Evolutionary conservation across 306 rosid species (phyloP), one percentile per base, ranked within the genome.

Genomic region (Trifolium subterraneum): DNA sequence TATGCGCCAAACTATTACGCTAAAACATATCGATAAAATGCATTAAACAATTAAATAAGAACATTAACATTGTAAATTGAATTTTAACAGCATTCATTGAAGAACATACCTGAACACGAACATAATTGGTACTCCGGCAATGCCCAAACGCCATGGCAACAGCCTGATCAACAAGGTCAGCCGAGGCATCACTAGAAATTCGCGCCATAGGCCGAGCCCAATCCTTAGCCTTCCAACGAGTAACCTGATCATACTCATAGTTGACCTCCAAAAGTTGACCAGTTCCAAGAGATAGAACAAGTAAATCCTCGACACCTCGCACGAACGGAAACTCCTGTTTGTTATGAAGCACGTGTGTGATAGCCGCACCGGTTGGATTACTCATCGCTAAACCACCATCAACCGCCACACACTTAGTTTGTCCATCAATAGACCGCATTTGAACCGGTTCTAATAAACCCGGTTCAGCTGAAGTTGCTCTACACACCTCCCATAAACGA

Each of bases 321-420:
- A 95, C 99, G 81, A 92, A 92, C 47, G 99, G 99, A 41, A 95
- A 95, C 77, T 95, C 99, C 77, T 95, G 96, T 74, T 92, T 95
- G 86, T 95, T 95, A 75, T 95, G 99, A 19, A 95, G 93, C 82
- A 95, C 99, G 86, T 95, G 99, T 75, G 99, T 95, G 38, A 95
- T 95, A 3, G 99, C 99, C 4, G 97, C 96, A 8, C 90, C 89
- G 2, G 99, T 83, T 1, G 99, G 99, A 84, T 95, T 94, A 62
- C 90, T 87, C 99, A 92, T 95, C 15, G 90, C 90, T 50, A 95
- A 74, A 8, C 96, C 98, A 29, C 96, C 98, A 63, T 95, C 98
- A 10, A 95, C 85, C 7, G 97, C 98, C 48, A 95, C 45, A 70
- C 99, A 95, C n/a, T 65, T 58, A 5, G 90, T 95, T 20, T 82